Evolutionary conservation across 768 basidiomycete species (phyloP), one percentile per base, ranked within the genome.

Genomic region (Lactarius vividus): DNA sequence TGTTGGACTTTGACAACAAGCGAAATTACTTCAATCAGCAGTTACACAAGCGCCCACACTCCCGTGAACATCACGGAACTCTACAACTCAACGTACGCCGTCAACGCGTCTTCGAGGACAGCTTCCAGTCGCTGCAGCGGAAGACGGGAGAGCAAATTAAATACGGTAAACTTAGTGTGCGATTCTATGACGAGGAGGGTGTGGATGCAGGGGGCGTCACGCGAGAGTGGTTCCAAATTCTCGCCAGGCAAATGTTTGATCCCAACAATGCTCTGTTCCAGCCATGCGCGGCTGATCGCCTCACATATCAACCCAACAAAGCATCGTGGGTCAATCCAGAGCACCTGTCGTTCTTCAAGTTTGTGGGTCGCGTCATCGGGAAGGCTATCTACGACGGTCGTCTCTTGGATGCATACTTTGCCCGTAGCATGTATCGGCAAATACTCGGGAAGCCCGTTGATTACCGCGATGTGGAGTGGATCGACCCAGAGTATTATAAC

Each of bases 1-100:
- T 98, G 28, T 84, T 99, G 63, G 97, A 98, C 81, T 98, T 98
- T 74, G 97, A 98, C 81, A 98, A 98, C 86, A 99, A 99, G 80
- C 87, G 97, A 40, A 96, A 96, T 73, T 96, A 94, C 78, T 95
- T 95, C 79, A 88, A 84, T 52, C 94, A 96, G 75, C 94, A 96
- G 74, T 82, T 97, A 9, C 95, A 95, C 74, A 87, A 89, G 53
- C 87, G 93, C 10, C 88, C 88, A 20, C 85, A 89, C 70, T 79
- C 81, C 15, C 85, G 94, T 46, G 92, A 95, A 72, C 92, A 94
- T 69, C 85, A 92, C 66, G 81, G 84, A 40, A 92, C 94, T 0
- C 78, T 97, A 57, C 93, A 94, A 73, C 80, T 97, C 70, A 96
- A 94, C 70, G 90, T 97, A 65, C 90, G 95, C 42, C 82, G 95